Conservation (phyloP, 2,329 filamentous ascomycete genomes). For the Penicillium griseofulvum region DNA sequence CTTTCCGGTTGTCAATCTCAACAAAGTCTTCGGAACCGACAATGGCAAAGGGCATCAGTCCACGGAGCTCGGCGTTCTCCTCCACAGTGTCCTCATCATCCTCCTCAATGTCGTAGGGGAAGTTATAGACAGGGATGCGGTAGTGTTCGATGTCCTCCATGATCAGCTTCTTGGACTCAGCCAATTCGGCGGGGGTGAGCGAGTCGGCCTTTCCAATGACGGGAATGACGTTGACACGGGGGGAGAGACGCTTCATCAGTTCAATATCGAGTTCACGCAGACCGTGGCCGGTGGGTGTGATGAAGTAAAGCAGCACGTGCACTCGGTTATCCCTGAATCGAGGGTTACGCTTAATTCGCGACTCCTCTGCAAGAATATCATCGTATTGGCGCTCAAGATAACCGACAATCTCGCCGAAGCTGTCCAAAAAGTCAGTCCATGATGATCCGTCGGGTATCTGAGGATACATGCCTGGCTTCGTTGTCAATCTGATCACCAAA, state of each 20-base stretch:
- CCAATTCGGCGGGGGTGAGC: constrained; percentile 90
- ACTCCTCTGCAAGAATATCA: constrained; percentile 98
- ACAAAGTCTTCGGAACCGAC: constrained; percentile 95
- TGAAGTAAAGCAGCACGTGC: constrained; percentile 97
- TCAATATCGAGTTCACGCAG: constrained; percentile 99
- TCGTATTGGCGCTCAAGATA: constrained; percentile 99
- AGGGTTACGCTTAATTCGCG: constrained; percentile 99
- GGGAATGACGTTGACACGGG: constrained; percentile 97
- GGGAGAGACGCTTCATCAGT: constrained; percentile 98
- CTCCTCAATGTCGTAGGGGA: constrained; percentile 99
- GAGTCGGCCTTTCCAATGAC: constrained; percentile 99
- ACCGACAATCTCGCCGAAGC: constrained; percentile 95
- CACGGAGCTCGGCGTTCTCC: constrained; percentile 95
- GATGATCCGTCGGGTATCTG: background rate
- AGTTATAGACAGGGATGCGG: constrained; percentile 99
- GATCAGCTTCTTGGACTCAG: constrained; percentile 98
- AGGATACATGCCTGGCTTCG: constrained; percentile 74
- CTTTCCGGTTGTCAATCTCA: constrained; percentile 87
- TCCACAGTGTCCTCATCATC: constrained; percentile 99
- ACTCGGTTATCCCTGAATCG: constrained; percentile 99
- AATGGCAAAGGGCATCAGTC: constrained; percentile 98
- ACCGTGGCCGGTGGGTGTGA: constrained; percentile 95
- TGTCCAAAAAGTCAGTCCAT: constrained; percentile 42
- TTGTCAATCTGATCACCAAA: constrained; percentile 99
- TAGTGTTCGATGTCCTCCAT: constrained; percentile 99